Percentiles rank a stretch among this genome's conserved stretches.
These are phyloP conservation scores for Kwoniella bestiolae DNA, from an alignment of 768 basidiomycete species.

Conservation along the genomic window DNA sequence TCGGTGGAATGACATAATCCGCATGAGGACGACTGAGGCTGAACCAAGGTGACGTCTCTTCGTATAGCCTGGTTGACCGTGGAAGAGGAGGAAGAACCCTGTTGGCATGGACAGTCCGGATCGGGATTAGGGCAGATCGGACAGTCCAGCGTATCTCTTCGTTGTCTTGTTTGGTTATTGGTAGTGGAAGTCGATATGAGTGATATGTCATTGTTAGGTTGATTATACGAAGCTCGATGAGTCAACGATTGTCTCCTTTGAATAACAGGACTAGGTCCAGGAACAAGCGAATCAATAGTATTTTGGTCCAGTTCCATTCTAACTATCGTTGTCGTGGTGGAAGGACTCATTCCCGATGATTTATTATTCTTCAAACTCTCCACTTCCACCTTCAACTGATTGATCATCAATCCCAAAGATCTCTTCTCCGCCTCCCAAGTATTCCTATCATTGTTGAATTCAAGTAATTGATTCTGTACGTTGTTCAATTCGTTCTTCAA, in stretches of 20 bases:
- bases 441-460: slow-evolving; percentile 16
- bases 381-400: slow-evolving; percentile 9
- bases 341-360: slow-evolving; percentile 3
- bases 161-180: slow-evolving; percentile 3
- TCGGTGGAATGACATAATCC: slow-evolving; percentile 44
- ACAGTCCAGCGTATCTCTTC: slow-evolving; percentile 30
- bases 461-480: slow-evolving; percentile 12
- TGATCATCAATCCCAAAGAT: slow-evolving; percentile 9
- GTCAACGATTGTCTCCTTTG: slow-evolving; percentile 7
- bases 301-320: slow-evolving; percentile 26
- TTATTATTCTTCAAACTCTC: slow-evolving; percentile 7
- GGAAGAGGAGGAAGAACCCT: slow-evolving; percentile 13
- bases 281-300: slow-evolving; percentile 20
- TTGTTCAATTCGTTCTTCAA: slow-evolving; percentile 35
- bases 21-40: slow-evolving; percentile 26
- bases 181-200: neutral
- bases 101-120: slow-evolving; percentile 52
- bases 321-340: slow-evolving; percentile 13
- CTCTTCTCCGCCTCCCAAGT: slow-evolving; percentile 25
- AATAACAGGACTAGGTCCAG: slow-evolving; percentile 16
- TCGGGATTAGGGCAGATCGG: slow-evolving; percentile 54
- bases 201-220: slow-evolving; percentile 2
- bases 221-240: slow-evolving; percentile 3
- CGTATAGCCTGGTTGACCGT: neutral
- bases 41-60: slow-evolving; percentile 15